phyloP scores from a whole-genome alignment of 768 basidiomycete genomes.

The Kwoniella heveanensis region DNA sequence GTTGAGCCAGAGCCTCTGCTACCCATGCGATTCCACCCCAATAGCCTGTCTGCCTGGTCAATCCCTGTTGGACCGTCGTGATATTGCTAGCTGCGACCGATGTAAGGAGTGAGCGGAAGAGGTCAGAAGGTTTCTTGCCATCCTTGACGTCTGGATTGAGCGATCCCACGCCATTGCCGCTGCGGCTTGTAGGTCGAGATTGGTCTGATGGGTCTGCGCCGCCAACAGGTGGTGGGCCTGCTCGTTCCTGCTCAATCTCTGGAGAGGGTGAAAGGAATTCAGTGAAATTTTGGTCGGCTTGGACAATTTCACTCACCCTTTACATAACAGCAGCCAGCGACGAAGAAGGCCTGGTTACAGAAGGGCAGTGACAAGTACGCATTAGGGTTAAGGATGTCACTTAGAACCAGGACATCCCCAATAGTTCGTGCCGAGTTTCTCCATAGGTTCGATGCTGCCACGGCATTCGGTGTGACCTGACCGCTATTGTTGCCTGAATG shows the following conservation, averaged over 20 bases:
- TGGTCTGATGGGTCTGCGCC: not conserved
- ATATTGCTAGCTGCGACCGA: slow-evolving; percentile 34
- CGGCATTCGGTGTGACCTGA: slow-evolving; percentile 26
- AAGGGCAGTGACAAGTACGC: slow-evolving; percentile 36
- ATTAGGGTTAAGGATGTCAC: slow-evolving; percentile 37
- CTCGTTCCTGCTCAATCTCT: slow-evolving; percentile 21
- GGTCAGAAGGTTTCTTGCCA: slow-evolving; percentile 13
- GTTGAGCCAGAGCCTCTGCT: slow-evolving; percentile 27
- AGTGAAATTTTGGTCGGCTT: not conserved
- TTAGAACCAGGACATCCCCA: slow-evolving; percentile 40
- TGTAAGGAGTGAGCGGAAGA: slow-evolving; percentile 23
- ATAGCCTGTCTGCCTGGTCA: slow-evolving; percentile 31
- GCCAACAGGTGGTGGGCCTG: not conserved
- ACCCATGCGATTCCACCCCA: slow-evolving; percentile 37
- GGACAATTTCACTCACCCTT: slow-evolving; percentile 28
- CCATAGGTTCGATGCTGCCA: slow-evolving; percentile 30
- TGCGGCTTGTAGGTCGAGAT: not conserved
- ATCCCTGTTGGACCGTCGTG: slow-evolving; percentile 33
- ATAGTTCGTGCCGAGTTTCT: slow-evolving; percentile 35
- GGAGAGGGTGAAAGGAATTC: slow-evolving; percentile 3
- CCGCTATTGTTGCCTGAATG: slow-evolving; percentile 16
- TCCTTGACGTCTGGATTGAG: not conserved
- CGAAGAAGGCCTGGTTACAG: slow-evolving; percentile 44
- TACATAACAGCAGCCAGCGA: slow-evolving; percentile 39
- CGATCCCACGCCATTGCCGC: not conserved